Percentiles rank a stretch among this genome's conserved stretches.
phyloP scores from a whole-genome alignment of 2,329 filamentous ascomycete species.

The Colletotrichum sp. region DNA sequence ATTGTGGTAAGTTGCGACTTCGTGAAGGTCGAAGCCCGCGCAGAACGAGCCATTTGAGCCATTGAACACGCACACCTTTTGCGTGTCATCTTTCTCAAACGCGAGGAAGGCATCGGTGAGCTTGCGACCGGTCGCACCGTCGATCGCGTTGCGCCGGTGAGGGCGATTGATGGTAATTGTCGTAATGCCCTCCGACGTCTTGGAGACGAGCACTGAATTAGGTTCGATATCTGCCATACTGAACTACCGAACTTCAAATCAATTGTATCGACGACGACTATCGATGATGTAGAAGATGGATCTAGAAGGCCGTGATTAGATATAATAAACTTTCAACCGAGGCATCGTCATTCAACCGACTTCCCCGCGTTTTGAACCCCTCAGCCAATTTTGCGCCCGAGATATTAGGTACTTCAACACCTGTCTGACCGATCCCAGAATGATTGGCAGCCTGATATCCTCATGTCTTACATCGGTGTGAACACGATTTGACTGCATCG shows the following conservation, averaged over 20 bases:
- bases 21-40: constrained; percentile 57
- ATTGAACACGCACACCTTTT: constrained; percentile 58
- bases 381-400: background rate
- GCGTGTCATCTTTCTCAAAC: constrained; percentile 53
- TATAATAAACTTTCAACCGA: background rate
- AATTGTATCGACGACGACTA: background rate
- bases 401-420: background rate
- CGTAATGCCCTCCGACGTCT: constrained; percentile 48
- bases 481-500: background rate
- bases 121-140: constrained; percentile 49
- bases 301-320: background rate
- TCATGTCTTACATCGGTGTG: background rate
- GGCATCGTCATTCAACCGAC: background rate
- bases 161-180: constrained; percentile 61
- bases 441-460: background rate
- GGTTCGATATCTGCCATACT: background rate
- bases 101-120: constrained; percentile 51
- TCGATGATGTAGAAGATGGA: background rate
- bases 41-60: constrained; percentile 54
- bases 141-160: constrained; percentile 56
- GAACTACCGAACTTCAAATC: background rate
- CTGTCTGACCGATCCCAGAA: rapidly evolving
- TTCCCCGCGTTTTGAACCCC: background rate
- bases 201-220: constrained; percentile 18
- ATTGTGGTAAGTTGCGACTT: constrained; percentile 34